These are phyloP conservation scores for Annulohypoxylon stygium DNA, from an alignment of 495 filamentous ascomycete species.

Conservation along the genomic window DNA sequence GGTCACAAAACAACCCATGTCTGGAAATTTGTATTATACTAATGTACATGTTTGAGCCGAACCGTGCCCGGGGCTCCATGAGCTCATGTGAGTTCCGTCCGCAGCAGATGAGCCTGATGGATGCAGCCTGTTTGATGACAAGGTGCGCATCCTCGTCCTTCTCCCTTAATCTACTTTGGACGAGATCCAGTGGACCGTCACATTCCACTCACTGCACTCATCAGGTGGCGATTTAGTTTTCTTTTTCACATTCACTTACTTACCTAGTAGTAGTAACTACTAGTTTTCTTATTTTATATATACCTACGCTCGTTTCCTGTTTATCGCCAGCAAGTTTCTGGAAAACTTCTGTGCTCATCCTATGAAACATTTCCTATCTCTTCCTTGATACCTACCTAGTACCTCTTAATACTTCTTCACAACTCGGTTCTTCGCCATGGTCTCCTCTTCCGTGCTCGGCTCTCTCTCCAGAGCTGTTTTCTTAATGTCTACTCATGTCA, in stretches of 20 bases:
- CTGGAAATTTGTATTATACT: slow-evolving; percentile 39
- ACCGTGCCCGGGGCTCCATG: slow-evolving; percentile 19
- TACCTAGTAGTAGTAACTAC: slow-evolving; percentile 11
- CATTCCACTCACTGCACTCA: slow-evolving; percentile 27
- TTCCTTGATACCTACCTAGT: background rate
- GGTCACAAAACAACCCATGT: slow-evolving; percentile 46
- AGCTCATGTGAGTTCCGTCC: slow-evolving; percentile 41
- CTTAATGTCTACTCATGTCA: slow-evolving; percentile 51
- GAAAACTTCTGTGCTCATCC: slow-evolving; percentile 35
- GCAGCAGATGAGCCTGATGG: slow-evolving; percentile 27
- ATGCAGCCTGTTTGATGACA: slow-evolving; percentile 33
- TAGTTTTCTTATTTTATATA: slow-evolving; percentile 20
- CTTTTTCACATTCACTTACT: slow-evolving; percentile 19
- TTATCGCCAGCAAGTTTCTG: slow-evolving; percentile 37
- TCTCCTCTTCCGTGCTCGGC: slow-evolving; percentile 51
- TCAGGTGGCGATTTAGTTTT: slow-evolving; percentile 35
- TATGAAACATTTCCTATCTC: slow-evolving; percentile 31
- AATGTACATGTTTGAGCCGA: slow-evolving; percentile 29
- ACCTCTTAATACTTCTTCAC: slow-evolving; percentile 1
- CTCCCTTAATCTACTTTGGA: slow-evolving; percentile 43
- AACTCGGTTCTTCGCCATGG: slow-evolving; percentile 39
- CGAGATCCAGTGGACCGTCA: slow-evolving; percentile 29
- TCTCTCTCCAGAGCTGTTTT: slow-evolving; percentile 56
- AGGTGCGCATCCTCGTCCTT: slow-evolving; percentile 38
- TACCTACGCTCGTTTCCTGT: slow-evolving; percentile 14